Evolutionary conservation across 306 rosid species (phyloP), one percentile per base, ranked within the genome.

Genomic region (Vigna reflexopilosa): DNA sequence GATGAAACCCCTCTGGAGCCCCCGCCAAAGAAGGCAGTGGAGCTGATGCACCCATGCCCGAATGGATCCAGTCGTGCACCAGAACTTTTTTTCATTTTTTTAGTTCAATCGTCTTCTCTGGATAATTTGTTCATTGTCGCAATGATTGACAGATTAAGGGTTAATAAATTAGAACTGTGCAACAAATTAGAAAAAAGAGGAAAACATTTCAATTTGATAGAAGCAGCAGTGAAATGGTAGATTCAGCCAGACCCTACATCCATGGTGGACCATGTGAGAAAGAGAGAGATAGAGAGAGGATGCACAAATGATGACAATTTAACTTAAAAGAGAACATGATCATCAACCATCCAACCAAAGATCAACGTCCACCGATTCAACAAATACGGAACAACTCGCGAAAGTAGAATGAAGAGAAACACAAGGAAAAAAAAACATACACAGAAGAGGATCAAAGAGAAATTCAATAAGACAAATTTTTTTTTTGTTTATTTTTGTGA

Each of bases 51-150:
- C 48, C 98, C 98, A 2, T 95, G 99, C 96, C 98, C 58, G 97
- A 95, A 86, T 95, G 99, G 99, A 85, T 95, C 17, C 98, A 93
- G 32, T 95, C 85, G 98, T 95, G 77, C 87, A 85, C 83, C 98
- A 93, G 86, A 91, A 93, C 38, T 16, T 1, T 28, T 24, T 16
- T 15, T 42, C 13, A 32, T 7, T 20, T 5, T 62, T 32, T 0
- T 17, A 1, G 38, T 36, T 3, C 9, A 6, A 5, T 17, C 3
- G 17, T 16, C 49, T 65, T 19, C 62, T 48, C 63, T 32, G 8
- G 5, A 36, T 6, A 48, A 62, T 48, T 36, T 19, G 22, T 75
- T 62, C 71, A 17, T 30, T 42, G 9, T 4, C 45, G 28, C 7
- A 9, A 50, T 61, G 32, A 58, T 44, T 0, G 10, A 10, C 13